A percentile compares a stretch with the other conserved stretches of the same genome.
phyloP scores from a whole-genome alignment of 2,329 filamentous ascomycete genomes.

The Fusarium mexicanum region DNA sequence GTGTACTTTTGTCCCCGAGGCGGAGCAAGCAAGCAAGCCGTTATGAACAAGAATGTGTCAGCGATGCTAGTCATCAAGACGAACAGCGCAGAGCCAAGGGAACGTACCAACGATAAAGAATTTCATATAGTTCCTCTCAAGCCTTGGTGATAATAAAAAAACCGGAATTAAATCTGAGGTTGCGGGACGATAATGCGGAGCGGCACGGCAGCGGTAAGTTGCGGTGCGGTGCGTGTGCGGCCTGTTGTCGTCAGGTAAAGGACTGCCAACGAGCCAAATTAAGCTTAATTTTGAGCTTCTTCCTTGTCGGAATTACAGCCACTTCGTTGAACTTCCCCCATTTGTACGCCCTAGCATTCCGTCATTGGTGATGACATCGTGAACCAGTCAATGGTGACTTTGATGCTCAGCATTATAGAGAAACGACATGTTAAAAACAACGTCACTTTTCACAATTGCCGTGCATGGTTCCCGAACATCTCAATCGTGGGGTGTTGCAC shows the following conservation, averaged over 20 bases:
- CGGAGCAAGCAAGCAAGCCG: background rate
- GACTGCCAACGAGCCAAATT: background rate
- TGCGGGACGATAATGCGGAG: background rate
- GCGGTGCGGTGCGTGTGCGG: background rate
- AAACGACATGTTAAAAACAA: background rate
- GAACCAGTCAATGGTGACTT: background rate
- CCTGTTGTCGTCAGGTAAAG: background rate
- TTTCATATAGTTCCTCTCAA: no score
- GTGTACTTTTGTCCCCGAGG: background rate
- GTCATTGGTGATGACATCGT: background rate
- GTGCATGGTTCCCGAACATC: conserved; percentile 11
- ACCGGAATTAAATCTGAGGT: no score
- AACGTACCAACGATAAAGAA: no score
- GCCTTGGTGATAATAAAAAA: background rate
- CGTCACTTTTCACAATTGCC: conserved; percentile 15
- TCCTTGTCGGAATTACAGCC: background rate
- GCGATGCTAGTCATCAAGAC: background rate
- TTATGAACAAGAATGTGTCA: background rate
- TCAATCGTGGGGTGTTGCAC: conserved; percentile 19
- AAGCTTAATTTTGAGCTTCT: conserved; percentile 32
- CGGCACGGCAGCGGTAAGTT: background rate
- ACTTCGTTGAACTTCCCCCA: background rate
- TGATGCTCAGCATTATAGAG: background rate
- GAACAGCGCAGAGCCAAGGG: no score
- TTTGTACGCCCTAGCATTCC: background rate